phyloP scores from a whole-genome alignment of 345 rosid genomes.

The Citrus reticulata region DNA sequence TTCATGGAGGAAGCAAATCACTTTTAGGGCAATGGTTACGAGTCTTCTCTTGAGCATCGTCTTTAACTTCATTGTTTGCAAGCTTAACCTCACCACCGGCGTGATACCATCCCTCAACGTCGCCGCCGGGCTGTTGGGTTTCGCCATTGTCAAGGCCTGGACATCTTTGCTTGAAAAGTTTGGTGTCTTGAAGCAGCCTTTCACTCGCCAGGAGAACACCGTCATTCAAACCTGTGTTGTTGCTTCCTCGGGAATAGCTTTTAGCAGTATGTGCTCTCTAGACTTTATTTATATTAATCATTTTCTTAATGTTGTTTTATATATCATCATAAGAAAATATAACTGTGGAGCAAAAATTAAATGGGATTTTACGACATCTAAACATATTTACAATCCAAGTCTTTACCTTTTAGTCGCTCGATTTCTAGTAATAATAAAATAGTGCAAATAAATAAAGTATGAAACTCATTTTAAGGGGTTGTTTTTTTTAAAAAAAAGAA shows the following conservation, averaged over 20 bases:
- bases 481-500: too few species aligned
- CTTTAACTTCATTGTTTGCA: conserved; percentile 67
- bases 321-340: too few species aligned
- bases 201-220: conserved; percentile 82
- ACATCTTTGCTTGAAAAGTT: conserved; percentile 34
- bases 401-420: too few species aligned
- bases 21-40: conserved; percentile 44
- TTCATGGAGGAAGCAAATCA: conserved; percentile 47
- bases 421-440: too few species aligned
- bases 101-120: conserved; percentile 65
- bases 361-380: too few species aligned
- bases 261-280: conserved; percentile 57
- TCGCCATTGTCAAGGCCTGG: conserved; percentile 42
- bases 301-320: too few species aligned
- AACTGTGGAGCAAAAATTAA: too few species aligned
- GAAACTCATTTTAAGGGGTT: too few species aligned
- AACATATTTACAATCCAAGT: too few species aligned
- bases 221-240: conserved; percentile 86
- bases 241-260: conserved; percentile 93
- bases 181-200: conserved; percentile 70
- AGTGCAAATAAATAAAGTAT: too few species aligned
- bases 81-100: conserved; percentile 67
- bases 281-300: neutral
- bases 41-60: conserved; percentile 45
- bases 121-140: conserved; percentile 63